Base-by-base conservation (phyloP, 768 basidiomycete genomes). In the Hortiboletus flavorubellus region DNA sequence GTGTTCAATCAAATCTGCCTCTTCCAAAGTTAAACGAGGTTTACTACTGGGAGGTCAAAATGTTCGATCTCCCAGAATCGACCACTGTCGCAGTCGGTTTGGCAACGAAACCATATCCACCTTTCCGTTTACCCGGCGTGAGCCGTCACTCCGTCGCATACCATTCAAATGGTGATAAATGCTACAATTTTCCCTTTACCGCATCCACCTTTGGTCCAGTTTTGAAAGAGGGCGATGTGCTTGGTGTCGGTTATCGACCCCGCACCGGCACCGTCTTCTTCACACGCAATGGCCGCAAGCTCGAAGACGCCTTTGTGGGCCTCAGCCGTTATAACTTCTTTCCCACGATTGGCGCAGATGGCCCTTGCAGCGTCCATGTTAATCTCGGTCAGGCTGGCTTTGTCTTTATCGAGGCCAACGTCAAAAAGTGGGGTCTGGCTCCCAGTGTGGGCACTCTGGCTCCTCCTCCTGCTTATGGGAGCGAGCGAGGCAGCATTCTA, bases 41-140 rank as follows among this genome's bases (percentile, higher is more conserved):
- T 12, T 99, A 99, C 70, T 99, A 99, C 70, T 99, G 92, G 91
- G 97, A 99, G 70, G 90, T 93, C 58, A 99, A 99, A 76, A 91
- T 98, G 90, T 98, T 94, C 68, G 97, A 99, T 73, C 87, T 97
- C 51, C 93, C 95, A 12, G 78, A 83, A 57, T 76, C 82, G 3
- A 98, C 95, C 9, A 90, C 80, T 43, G 88, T 97, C n/a, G 85
- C 93, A 34, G 84, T 98, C 46, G 97, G 97, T 35, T 71, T 99
- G 37, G 94, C 96, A 16, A 99, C 97, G 3, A 98, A 97, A 71
- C 97, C 97, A 9, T 98, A 93, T 68, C 97, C 97, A 9, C 83
- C 87, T 10, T 98, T 98, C 79, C 84, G 95, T 44, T 77, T 99
- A 49, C 90, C 93, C 18, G 96, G 96, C 43, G 78, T 85, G 64